Evolutionary conservation across 2,329 filamentous ascomycete genomes (phyloP), one percentile per base, ranked within the genome.

Genomic region (Beauveria rudraprayagi): DNA sequence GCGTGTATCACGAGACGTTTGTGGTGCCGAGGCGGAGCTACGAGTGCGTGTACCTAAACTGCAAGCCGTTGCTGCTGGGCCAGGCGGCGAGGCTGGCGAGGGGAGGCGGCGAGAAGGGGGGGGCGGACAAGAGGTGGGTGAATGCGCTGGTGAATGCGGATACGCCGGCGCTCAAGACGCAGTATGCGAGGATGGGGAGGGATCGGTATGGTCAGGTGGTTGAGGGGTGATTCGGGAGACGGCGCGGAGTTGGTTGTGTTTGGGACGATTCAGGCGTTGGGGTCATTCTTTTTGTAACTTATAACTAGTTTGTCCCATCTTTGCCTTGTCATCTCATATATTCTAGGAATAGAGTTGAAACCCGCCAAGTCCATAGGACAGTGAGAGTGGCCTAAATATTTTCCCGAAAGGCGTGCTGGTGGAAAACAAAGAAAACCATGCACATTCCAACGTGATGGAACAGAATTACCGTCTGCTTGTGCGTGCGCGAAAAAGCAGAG

Each of bases 1-100:
- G 76, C 5, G 78, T 84, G 64, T 84, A 74, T 63, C 83, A 86
- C 66, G 83, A 85, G 74, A 76, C 77, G 0, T 84, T 80, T 64
- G 70, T 74, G 28, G 76, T 78, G 5, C 75, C 75, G 1, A 69
- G 70, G 3, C 73, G 75, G 3, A 70, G 71, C 9, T 82, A 80
- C 70, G 82, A 85, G 75, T 77, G 72, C 2, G 72, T 84, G 24
- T 83, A 83, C 65, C 64, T 75, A 8, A 78, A 81, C 62, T 76
- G 75, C 64, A 69, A 66, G 58, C 76, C 76, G 1, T 62, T 70
- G 5, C 57, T 77, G 43, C 61, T 79, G 55, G 77, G 74, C 2
- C 65, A 64, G 3, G 66, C 67, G 0, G 62, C 66, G 9, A 67
- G 72, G 3, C 43, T 51, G 60, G 50, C 56, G 22, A 66, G 30